Base-by-base conservation (phyloP, 2,329 filamentous ascomycete genomes). In the Domatiomyces globalis region DNA sequence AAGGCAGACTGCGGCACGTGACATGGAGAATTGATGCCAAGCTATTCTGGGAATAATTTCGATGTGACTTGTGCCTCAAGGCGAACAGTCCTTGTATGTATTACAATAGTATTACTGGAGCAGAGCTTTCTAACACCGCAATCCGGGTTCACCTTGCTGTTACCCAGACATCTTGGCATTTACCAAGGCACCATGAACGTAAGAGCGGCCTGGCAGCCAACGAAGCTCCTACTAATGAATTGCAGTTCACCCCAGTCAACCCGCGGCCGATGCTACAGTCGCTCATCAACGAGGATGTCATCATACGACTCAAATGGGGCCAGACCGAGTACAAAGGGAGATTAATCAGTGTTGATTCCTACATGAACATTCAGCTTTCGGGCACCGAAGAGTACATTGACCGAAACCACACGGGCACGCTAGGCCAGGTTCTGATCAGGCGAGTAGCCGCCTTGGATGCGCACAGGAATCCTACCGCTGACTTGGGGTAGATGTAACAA, bases 361-460 rank as follows among this genome's bases (percentile, higher is more conserved):
- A 98, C 75, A 96, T 98, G 90, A 98, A 98, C 74, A 82, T 98
- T 58, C 88, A 96, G 72, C 79, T 98, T 57, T 81, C 83, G 59
- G 83, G 84, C 63, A 89, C 90, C 49, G 86, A 95, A 71, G 92
- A 98, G 70, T 95, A 84, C 71, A 85, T 95, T 64, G 81, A 88
- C 66, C 84, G 87, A 61, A 85, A 94, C 77, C 83, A 81, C 67
- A 87, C 84, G 36, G 90, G 88, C 52, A 80, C 80, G 47, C 72
- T 98, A 59, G 92, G 92, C 5, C 85, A 95, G 70, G 89, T 98
- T 45, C 70, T 98, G 63, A 96, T 98, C 64, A 77, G 90, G 84
- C 94, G 70, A 55, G 73, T 49, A 36, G 27, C n/a, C 19, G 9
- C 9, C 15, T 45, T 29, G 33, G 19, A 17, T 50, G 42, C 5